Base-by-base conservation (phyloP, 495 filamentous ascomycete genomes). In the Astrothelium macrocarpum region DNA sequence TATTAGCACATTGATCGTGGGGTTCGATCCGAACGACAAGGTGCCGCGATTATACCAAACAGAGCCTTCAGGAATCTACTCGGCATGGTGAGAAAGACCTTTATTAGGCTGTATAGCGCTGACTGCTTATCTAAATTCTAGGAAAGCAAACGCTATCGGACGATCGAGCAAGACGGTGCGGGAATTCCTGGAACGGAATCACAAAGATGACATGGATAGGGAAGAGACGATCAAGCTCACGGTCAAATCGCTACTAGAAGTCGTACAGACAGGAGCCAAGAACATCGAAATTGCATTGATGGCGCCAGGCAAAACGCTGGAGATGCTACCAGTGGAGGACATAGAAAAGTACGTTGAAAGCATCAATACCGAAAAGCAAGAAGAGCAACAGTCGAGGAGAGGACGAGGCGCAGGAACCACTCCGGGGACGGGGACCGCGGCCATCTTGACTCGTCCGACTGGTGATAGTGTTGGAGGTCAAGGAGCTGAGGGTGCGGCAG, bases 241-340 rank as follows among this genome's bases (percentile, higher is more conserved):
- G 20, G 91, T 97, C 80, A 97, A 97, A 82, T 97, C 93, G 49
- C 81, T 98, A 67, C 79, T 98, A 67, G 94, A 98, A 79, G 94
- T 98, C 59, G 94, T 98, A 64, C 94, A 98, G 74, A 98, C 94
- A 16, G 94, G 94, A 59, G 95, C 94, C 31, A 98, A 98, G 85
- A 98, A 98, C 76, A 98, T 98, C 71, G 94, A 98, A 79, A 96
- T 98, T 68, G 94, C 94, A 32, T 88, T 98, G 74, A 97, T 98
- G 94, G 88, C 91, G 29, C 90, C 94, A n/a, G 93, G 90, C 56
- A 89, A 94, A 79, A 71, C 79, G 16, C 80, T 98, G 62, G 95
- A 97, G 83, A 93, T 97, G 90, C 82, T 98, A 66, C 88, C 90
- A 10, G 85, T 92, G 56, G 95, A 97, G 76, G 90, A 94, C 64